Conservation (phyloP, 306 rosid genomes). For the Castanea mollissima region DNA sequence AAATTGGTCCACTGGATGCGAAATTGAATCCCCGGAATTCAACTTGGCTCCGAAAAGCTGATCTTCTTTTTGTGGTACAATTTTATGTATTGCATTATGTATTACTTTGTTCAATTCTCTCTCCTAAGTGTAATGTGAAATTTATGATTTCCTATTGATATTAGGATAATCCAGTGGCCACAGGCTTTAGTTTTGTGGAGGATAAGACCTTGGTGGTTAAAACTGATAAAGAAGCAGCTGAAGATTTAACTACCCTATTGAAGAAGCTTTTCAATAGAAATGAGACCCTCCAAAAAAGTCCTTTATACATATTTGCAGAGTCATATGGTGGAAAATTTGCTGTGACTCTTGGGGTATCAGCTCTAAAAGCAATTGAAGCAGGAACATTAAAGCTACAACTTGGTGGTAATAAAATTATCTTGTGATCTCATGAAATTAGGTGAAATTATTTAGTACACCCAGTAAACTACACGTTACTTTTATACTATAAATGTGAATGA, state of each 20-base stretch:
- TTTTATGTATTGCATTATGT: not conserved
- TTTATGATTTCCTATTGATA: not conserved
- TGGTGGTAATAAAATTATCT: not conserved
- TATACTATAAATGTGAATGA: no score
- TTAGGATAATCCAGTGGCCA: not conserved
- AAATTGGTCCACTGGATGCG: not conserved
- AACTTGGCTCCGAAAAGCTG: not conserved
- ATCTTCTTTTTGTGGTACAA: not conserved
- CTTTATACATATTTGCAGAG: not conserved
- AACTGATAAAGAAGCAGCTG: not conserved
- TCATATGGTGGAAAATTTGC: constrained; percentile 1
- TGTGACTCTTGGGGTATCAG: not conserved
- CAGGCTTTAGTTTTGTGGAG: not conserved
- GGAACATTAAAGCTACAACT: not conserved
- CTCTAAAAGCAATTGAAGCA: not conserved
- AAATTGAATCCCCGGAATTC: not conserved
- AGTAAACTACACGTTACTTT: no score
- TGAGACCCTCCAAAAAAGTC: not conserved
- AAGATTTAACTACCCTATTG: not conserved
- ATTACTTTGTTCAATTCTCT: no score
- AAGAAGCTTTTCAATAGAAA: not conserved
- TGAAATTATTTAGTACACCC: no score
- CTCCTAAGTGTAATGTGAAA: not conserved
- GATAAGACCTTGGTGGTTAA: not conserved
- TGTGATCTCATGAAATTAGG: no score